Conservation (phyloP, 768 basidiomycete genomes). For the Hygrophorus russula region DNA sequence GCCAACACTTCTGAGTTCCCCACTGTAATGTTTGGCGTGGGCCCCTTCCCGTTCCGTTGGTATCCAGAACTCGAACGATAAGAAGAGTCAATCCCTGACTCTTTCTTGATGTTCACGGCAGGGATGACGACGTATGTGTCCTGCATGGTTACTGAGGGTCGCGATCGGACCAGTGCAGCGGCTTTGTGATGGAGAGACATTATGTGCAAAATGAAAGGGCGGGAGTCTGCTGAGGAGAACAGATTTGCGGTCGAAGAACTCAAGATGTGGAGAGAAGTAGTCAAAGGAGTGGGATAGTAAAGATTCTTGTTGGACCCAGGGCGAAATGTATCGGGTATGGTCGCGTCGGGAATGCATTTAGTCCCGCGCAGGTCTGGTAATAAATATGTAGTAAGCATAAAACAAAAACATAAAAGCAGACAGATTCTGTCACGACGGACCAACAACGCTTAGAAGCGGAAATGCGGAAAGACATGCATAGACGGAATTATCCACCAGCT, state of each 20-base stretch:
- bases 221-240: conserved; percentile 23
- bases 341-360: conserved; percentile 7
- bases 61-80: not conserved
- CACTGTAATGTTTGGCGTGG: conserved; percentile 8
- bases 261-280: conserved; percentile 21
- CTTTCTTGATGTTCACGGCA: not conserved
- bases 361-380: conserved; percentile 40
- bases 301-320: conserved; percentile 18
- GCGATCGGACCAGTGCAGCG: not conserved
- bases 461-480: conserved; percentile 33
- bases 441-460: conserved; percentile 49
- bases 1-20: conserved; percentile 13
- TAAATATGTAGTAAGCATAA: conserved; percentile 3
- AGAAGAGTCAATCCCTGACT: not conserved
- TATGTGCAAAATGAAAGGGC: conserved; percentile 22
- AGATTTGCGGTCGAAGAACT: conserved; percentile 11
- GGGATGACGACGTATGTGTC: conserved; percentile 5
- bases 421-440: conserved; percentile 23
- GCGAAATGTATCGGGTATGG: conserved; percentile 12
- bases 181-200: conserved; percentile 13
- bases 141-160: conserved; percentile 2
- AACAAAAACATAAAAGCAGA: conserved; percentile 3
- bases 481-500: conserved; percentile 31
- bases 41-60: not conserved
- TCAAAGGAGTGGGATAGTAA: conserved; percentile 32